phyloP scores from a whole-genome alignment of 805 yeast genomes.

The Starmerella riodocensis region DNA sequence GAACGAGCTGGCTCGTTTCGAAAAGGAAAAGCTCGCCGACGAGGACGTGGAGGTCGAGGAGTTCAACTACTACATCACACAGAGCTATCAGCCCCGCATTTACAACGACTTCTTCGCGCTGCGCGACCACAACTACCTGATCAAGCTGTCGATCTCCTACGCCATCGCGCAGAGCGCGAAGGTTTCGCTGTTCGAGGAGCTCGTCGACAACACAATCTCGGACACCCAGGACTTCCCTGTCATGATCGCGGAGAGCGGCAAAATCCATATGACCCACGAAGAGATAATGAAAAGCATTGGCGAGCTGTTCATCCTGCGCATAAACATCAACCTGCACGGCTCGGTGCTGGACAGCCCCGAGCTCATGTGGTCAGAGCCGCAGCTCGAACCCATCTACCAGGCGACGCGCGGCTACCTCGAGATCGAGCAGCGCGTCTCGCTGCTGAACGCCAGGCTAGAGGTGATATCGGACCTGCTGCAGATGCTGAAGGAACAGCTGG shows the following conservation, averaged over 20 bases:
- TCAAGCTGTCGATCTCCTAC: constrained; percentile 84
- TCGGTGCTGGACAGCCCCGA: constrained; percentile 88
- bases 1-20: constrained; percentile 77
- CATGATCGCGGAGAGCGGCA: constrained; percentile 87
- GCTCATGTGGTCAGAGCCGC: constrained; percentile 98
- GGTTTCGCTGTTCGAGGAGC: constrained; percentile 86
- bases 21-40: constrained; percentile 71
- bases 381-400: constrained; percentile 91
- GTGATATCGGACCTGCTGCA: constrained; percentile 86
- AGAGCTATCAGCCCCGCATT: constrained; percentile 87
- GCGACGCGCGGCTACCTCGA: constrained; percentile 93
- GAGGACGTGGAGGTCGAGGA: constrained; percentile 93
- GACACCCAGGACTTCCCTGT: constrained; percentile 96
- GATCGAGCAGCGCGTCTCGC: constrained; percentile 82
- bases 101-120: constrained; percentile 91
- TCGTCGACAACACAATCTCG: constrained; percentile 91
- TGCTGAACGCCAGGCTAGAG: constrained; percentile 82
- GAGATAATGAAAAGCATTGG: constrained; percentile 97
- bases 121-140: constrained; percentile 79
- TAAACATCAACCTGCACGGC: constrained; percentile 34
- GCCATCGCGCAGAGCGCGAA: constrained; percentile 93
- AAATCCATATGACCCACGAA: constrained; percentile 83
- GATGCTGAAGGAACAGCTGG: constrained; percentile 93
- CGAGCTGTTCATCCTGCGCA: constrained; percentile 69
- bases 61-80: constrained; percentile 86